Conservation (phyloP, 1,284 basidiomycete genomes). For the Ceratobasidium sp. region DNA sequence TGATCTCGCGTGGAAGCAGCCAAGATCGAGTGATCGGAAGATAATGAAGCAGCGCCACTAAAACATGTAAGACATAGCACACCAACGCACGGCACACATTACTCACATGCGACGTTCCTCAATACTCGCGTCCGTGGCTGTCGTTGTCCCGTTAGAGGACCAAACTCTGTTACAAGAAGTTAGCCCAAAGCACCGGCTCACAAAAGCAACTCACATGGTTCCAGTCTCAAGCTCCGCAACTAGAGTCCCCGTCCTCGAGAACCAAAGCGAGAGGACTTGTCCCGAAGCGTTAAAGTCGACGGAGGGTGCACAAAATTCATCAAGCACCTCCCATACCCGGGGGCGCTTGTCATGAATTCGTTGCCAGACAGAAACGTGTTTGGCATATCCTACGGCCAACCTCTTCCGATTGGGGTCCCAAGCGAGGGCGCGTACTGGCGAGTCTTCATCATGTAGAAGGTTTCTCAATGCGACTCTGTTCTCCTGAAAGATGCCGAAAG, state of each 20-base stretch:
- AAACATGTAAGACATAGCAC: too few species aligned
- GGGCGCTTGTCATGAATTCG: not conserved
- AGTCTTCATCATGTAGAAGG: not conserved
- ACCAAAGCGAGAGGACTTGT: not conserved
- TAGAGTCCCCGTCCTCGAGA: not conserved
- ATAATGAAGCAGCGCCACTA: not conserved
- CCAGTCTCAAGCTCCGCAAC: not conserved
- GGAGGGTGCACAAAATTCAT: not conserved
- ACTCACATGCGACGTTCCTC: too few species aligned
- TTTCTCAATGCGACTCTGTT: not conserved
- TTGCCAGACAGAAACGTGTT: not conserved
- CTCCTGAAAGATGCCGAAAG: not conserved
- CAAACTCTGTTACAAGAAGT: not conserved
- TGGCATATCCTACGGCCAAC: not conserved
- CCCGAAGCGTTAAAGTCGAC: not conserved
- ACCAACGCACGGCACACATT: too few species aligned
- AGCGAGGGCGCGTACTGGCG: not conserved
- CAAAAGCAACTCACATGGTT: not conserved
- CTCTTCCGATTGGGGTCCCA: not conserved
- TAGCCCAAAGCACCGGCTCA: too few species aligned
- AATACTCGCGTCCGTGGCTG: too few species aligned
- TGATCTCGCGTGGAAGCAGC: not conserved
- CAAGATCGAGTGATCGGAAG: not conserved
- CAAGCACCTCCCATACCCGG: not conserved
- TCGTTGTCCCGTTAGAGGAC: not conserved